A percentile compares a stretch with the other conserved stretches of the same genome.
Conservation (phyloP, 2,329 filamentous ascomycete species). For the Ceratocystis harringtonii region DNA sequence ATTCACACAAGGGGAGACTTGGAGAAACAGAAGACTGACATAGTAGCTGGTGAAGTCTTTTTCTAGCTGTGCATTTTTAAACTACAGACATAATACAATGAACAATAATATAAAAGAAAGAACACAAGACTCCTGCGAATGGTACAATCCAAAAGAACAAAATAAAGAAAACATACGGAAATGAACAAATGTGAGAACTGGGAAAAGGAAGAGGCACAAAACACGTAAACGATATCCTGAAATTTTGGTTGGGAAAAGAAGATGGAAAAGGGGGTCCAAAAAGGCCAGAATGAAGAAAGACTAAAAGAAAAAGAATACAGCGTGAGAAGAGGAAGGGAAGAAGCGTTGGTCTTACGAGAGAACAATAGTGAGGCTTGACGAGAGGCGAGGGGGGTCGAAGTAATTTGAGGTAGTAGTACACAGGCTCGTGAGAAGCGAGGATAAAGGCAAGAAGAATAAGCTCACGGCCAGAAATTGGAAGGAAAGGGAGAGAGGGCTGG, state of each 20-base stretch:
- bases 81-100: not conserved
- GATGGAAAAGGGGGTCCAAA: not conserved
- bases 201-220: not conserved
- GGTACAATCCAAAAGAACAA: not conserved
- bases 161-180: not conserved
- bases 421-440: not conserved
- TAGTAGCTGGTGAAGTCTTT: too few species aligned
- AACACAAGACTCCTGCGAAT: not conserved
- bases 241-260: not conserved
- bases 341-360: not conserved
- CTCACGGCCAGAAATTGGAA: not conserved
- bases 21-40: not conserved
- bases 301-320: constrained; percentile 1
- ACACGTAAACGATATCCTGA: not conserved
- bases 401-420: constrained; percentile 6
- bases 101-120: not conserved
- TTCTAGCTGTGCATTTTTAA: not conserved
- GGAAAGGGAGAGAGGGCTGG: not conserved
- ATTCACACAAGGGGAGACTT: not conserved
- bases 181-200: not conserved
- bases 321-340: not conserved
- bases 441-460: not conserved
- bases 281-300: constrained; percentile 9
- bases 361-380: not conserved
- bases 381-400: not conserved